Percentiles rank a stretch among this genome's conserved stretches.
phyloP scores from a whole-genome alignment of 1,139 yeast genomes.

The Geotrichum fermentans region DNA sequence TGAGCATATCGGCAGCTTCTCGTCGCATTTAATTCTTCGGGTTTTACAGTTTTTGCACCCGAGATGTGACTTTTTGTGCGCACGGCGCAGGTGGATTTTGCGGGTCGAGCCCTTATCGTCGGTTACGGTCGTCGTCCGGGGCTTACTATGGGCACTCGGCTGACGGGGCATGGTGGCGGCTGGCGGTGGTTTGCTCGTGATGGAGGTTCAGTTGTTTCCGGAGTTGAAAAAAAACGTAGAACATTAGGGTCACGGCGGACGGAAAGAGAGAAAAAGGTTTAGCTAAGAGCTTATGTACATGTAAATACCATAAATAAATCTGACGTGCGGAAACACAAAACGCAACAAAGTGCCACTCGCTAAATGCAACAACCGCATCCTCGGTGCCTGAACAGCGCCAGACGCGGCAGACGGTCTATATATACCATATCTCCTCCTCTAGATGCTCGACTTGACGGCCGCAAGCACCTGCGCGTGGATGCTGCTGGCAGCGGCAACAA shows the following conservation, averaged over 20 bases:
- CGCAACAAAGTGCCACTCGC: too few species aligned
- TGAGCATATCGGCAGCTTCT: constrained; percentile 55
- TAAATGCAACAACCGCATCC: too few species aligned
- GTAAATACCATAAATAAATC: too few species aligned
- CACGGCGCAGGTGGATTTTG: constrained; percentile 45
- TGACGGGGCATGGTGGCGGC: constrained; percentile 1
- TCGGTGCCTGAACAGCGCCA: too few species aligned
- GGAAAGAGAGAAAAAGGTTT: too few species aligned
- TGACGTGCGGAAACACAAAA: too few species aligned
- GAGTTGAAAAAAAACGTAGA: too few species aligned
- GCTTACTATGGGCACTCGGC: neutral
- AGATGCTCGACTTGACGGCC: constrained; percentile 44
- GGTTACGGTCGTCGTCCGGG: constrained; percentile 3
- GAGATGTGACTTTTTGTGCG: constrained; percentile 51
- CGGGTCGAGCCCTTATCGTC: constrained; percentile 14
- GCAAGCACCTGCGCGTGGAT: constrained; percentile 59
- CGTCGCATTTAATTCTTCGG: constrained; percentile 65
- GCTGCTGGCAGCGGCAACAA: constrained; percentile 73
- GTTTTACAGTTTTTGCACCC: constrained; percentile 66
- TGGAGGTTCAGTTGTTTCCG: too few species aligned
- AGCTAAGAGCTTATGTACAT: too few species aligned
- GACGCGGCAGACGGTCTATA: too few species aligned
- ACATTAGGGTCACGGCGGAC: too few species aligned
- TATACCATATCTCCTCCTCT: too few species aligned
- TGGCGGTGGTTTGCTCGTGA: neutral